Conservation (phyloP, 2,329 filamentous ascomycete species). For the Ophiocordyceps robertsii region DNA sequence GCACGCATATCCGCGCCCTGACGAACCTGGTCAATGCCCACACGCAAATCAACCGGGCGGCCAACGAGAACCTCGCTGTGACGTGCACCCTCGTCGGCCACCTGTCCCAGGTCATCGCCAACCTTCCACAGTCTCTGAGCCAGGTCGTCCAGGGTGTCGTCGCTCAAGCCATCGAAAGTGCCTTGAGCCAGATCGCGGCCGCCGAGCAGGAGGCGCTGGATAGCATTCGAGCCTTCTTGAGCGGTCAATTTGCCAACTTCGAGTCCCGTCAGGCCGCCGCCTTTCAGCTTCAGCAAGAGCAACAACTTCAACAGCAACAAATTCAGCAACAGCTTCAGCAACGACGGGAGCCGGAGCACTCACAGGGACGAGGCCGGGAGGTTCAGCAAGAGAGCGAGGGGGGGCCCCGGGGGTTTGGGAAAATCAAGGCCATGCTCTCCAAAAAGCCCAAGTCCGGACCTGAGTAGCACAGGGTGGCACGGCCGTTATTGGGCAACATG, state of each 20-base stretch:
- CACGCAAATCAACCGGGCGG: background rate
- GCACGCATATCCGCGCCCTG: constrained; percentile 3
- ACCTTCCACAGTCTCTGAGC: constrained; percentile 6
- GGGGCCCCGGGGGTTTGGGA: background rate
- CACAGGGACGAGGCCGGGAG: background rate
- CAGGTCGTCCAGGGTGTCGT: constrained; percentile 8
- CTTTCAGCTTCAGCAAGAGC: background rate
- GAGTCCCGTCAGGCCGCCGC: background rate
- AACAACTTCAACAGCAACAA: background rate
- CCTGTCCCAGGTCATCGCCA: background rate
- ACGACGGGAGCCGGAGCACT: background rate
- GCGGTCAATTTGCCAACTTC: constrained; percentile 9
- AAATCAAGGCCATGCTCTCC: background rate
- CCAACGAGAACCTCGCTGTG: constrained; percentile 9
- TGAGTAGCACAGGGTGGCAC: background rate
- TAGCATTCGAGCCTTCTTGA: background rate
- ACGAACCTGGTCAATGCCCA: background rate
- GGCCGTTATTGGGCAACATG: too few species aligned
- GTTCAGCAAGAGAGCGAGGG: background rate
- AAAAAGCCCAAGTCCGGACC: background rate
- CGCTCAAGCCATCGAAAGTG: constrained; percentile 7
- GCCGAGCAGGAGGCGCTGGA: background rate
- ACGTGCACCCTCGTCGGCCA: background rate
- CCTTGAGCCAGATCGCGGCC: background rate
- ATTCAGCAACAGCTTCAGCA: background rate